A percentile compares a stretch with the other conserved stretches of the same genome.
Evolutionary conservation across 306 rosid species (phyloP).

Genomic region (Rosa chinensis): DNA sequence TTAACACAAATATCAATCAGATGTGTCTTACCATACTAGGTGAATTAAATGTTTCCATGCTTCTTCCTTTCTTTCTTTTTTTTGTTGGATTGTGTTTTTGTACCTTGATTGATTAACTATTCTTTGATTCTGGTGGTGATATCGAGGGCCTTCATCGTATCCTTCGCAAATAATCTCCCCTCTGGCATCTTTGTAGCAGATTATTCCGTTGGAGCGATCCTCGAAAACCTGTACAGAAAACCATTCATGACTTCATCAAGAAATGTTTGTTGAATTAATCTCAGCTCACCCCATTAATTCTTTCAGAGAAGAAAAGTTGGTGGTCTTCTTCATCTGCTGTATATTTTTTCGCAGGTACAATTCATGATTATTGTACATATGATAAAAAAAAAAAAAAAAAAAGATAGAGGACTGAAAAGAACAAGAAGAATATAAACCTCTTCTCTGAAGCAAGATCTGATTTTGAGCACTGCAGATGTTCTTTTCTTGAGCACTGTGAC

Average conservation of each 20-base stretch:
- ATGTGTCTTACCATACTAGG: neutral
- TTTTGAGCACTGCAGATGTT: constrained; percentile 31
- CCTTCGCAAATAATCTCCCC: constrained; percentile 93
- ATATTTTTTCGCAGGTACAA: neutral
- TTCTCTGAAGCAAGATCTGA: constrained; percentile 67
- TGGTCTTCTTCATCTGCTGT: neutral
- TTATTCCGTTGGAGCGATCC: constrained; percentile 68
- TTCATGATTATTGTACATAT: constrained; percentile 1
- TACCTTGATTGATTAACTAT: constrained; percentile 50
- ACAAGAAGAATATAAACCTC: constrained; percentile 44
- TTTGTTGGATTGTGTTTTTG: neutral
- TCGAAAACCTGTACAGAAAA: constrained; percentile 64
- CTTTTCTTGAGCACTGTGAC: constrained; percentile 41
- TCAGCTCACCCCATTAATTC: neutral
- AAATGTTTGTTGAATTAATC: constrained; percentile 8
- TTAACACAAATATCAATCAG: neutral
- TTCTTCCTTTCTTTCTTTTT: neutral
- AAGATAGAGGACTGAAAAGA: neutral
- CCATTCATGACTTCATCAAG: constrained; percentile 16
- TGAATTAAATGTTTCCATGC: neutral
- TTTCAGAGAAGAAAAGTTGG: neutral
- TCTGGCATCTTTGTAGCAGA: constrained; percentile 76
- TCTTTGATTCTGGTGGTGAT: constrained; percentile 48
- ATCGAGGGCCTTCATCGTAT: constrained; percentile 84
- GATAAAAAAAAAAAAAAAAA: neutral